Base-by-base conservation (phyloP, 148 eudicot genomes). In the Chenopodium album region DNA sequence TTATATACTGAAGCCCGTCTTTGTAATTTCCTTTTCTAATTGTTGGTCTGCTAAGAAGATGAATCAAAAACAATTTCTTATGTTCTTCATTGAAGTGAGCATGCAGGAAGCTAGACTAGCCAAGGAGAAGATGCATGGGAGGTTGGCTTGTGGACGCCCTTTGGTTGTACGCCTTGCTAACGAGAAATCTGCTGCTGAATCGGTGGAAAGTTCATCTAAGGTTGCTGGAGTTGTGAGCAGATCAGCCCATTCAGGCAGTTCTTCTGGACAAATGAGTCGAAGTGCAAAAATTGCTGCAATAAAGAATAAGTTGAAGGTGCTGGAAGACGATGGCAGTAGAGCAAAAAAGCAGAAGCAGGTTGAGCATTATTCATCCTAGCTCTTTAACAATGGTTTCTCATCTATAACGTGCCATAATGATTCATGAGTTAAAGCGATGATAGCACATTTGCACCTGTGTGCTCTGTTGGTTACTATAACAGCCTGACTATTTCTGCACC, bases 51-150 rank as follows among this genome's bases (percentile, higher is more conserved):
- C 71, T 19, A 31, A 16, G 26, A 23, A 19, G 20, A 22, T 3
- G 23, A 41, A 22, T 20, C 2, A 22, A 23, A 23, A 48, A 50
- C 29, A 77, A 54, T 69, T 68, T 47, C 84, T 88, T 78, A 79
- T 76, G 85, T 75, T 84, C 81, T 88, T 79, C 78, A 73, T 82
- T 87, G 89, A 91, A 95, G 98, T 95, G 94, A 95, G 98, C 76
- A 91, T 93, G 98, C 92, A 95, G 98, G 97, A 95, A 91, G 98
- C 97, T 85, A 85, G 83, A 82, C 71, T 85, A 80, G 97, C 97
- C 56, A 95, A 87, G 96, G 98, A 95, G 84, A 93, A 92, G 85
- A 92, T 95, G 96, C 92, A 95, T 56, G 98, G 96, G 79, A 91
- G 89, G 78, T 74, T 93, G 80, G 96, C 90, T 41, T 87, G 89